Conservation (phyloP, 2,329 filamentous ascomycete genomes). For the Sporothrix mexicana region DNA sequence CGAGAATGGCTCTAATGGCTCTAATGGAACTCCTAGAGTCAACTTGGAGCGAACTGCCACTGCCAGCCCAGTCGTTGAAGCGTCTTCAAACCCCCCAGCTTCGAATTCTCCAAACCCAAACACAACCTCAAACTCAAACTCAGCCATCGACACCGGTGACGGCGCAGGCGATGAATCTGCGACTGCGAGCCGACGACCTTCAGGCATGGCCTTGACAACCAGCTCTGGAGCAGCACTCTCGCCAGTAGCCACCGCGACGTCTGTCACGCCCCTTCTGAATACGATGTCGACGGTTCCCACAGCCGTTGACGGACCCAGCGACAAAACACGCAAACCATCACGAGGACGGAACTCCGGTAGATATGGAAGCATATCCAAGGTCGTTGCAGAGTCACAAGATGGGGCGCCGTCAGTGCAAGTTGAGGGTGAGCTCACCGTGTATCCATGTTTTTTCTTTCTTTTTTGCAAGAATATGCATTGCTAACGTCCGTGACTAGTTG, state of each 20-base stretch:
- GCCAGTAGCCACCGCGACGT: constrained; percentile 14
- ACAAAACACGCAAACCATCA: background rate
- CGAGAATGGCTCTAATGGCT: background rate
- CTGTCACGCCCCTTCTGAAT: constrained; percentile 25
- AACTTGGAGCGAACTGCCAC: background rate
- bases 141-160: background rate
- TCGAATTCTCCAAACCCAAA: no score
- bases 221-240: background rate
- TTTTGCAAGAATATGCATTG: background rate
- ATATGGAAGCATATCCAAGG: constrained; percentile 29
- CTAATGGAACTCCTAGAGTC: no score
- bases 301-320: constrained; percentile 1
- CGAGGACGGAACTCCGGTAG: constrained; percentile 1
- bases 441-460: no score
- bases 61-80: background rate
- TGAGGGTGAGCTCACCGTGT: background rate
- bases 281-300: constrained; percentile 5
- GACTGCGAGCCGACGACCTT: constrained; percentile 10
- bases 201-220: background rate
- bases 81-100: background rate
- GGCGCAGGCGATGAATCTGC: background rate
- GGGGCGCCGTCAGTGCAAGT: constrained; percentile 19
- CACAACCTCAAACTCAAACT: background rate
- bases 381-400: constrained; percentile 1
- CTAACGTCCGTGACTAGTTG: background rate